Evolutionary conservation across 352 stramenopile species (phyloP).

Genomic region (Globisporangium acanthophoron): DNA sequence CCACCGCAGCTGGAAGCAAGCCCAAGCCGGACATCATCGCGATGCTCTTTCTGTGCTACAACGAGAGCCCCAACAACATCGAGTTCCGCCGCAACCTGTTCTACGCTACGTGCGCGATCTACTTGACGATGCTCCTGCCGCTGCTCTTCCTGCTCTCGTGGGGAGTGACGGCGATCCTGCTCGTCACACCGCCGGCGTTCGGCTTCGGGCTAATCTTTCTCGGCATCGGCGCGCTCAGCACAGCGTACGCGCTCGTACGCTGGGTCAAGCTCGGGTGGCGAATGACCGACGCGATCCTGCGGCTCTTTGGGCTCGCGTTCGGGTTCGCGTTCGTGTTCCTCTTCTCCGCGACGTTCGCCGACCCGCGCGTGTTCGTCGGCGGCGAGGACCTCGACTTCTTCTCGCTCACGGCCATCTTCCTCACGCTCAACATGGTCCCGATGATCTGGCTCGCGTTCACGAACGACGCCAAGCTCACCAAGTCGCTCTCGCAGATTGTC

Average conservation of each 20-base stretch:
- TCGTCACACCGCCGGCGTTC: constrained; percentile 69
- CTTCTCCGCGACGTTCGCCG: constrained; percentile 73
- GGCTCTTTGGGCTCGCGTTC: constrained; percentile 48
- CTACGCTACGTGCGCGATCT: constrained; percentile 58
- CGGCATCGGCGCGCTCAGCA: constrained; percentile 32
- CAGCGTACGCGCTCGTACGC: constrained; percentile 39
- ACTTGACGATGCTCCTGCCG: constrained; percentile 46
- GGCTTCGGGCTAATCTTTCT: constrained; percentile 80
- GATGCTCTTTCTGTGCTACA: constrained; percentile 78
- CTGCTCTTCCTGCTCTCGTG: constrained; percentile 61
- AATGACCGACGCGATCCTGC: constrained; percentile 60
- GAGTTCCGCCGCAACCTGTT: constrained; percentile 77
- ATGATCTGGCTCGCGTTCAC: constrained; percentile 90
- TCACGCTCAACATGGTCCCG: constrained; percentile 86
- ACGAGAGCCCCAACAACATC: constrained; percentile 46
- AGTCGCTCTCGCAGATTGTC: constrained; percentile 78
- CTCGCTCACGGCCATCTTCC: constrained; percentile 67
- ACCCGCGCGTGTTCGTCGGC: constrained; percentile 64
- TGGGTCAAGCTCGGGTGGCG: constrained; percentile 79
- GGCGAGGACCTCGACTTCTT: constrained; percentile 73
- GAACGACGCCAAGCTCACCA: constrained; percentile 83
- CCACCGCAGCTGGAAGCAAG: background rate
- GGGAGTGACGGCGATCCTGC: constrained; percentile 62
- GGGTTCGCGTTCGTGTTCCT: constrained; percentile 70
- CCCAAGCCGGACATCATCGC: constrained; percentile 58